These are phyloP conservation scores for Leucosporidium yakuticum DNA, from an alignment of 768 basidiomycete species.

Conservation along the genomic window DNA sequence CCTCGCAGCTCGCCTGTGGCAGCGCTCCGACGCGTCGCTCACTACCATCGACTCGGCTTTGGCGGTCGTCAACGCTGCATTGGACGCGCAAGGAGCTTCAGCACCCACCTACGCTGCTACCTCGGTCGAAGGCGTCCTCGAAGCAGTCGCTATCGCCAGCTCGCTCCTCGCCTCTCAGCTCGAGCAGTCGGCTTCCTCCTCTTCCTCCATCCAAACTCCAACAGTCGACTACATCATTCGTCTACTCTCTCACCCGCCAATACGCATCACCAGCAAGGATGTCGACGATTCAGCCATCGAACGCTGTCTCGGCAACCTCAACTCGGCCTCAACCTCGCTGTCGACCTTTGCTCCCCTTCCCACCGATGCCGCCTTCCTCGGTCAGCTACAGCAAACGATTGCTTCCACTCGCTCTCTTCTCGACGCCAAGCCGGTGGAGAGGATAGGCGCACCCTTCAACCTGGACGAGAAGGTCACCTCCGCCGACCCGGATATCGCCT, in stretches of 20 bases:
- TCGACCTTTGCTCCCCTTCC: neutral
- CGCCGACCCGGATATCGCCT: constrained; percentile 1
- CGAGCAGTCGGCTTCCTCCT: no score
- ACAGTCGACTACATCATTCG: neutral
- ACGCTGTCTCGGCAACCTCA: neutral
- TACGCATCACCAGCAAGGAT: neutral
- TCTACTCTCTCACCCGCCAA: neutral
- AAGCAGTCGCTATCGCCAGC: neutral
- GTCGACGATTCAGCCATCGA: neutral
- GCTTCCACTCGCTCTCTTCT: neutral
- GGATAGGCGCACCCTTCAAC: neutral
- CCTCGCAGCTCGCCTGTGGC: neutral
- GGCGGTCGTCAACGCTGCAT: neutral
- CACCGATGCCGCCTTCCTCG: neutral
- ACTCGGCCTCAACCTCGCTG: neutral
- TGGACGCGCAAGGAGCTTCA: neutral
- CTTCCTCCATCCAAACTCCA: neutral
- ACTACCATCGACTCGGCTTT: neutral
- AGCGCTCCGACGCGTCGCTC: neutral
- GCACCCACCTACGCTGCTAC: neutral
- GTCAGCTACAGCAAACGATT: neutral
- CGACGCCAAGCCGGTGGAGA: neutral
- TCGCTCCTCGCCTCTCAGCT: neutral
- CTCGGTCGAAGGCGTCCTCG: neutral
- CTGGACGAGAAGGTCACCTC: neutral